Base-by-base conservation (phyloP, 208 protist species). In the Histomonas meleagridis region DNA sequence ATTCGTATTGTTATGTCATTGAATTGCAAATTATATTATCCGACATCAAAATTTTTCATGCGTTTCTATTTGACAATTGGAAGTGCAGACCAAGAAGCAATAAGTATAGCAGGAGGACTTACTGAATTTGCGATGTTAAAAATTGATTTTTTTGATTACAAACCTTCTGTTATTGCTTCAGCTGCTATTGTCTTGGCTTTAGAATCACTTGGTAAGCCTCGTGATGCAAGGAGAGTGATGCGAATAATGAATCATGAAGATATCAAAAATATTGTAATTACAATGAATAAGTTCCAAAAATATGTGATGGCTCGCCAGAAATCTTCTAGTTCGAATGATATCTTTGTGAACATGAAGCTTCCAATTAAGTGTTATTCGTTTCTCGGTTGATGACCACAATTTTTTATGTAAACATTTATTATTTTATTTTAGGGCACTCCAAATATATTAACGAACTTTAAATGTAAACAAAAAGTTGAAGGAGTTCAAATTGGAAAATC, bases 1-100 rank as follows among this genome's bases (percentile, higher is more conserved):
- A 51, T 81, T 21, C 14, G 51, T 38, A 26, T 81, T 9, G 9
- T 81, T 12, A 51, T 1, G 51, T 5, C n/a, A 51, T 23, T 81
- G 0, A 51, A 51, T 10, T 81, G 23, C 18, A 81, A 32, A 51
- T 23, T 81, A 32, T 23, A 48, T 18, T 81, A n/a, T 23, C 43
- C 70, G 51, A 81, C 70, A 10, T 51, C 70, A 2, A 81, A 81
- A 51, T 81, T 81, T 23, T 81, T 81, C 18, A 81, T 81, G 70
- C 9, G 70, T 1, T 43, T 18, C 3, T 51, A 16, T n/a, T 28
- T 51, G 3, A 23, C 21, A 10, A 43, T 43, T 32, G 43, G 48
- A 12, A 51, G 40, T 32, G 70, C 70, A 14, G 43, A 81, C 10
- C 3, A 18, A 2, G 18, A 32, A 46, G 7, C 51, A 1, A 81